These are phyloP conservation scores for Candida qinlingensis DNA, from an alignment of 805 yeast genomes.

Conservation along the genomic window DNA sequence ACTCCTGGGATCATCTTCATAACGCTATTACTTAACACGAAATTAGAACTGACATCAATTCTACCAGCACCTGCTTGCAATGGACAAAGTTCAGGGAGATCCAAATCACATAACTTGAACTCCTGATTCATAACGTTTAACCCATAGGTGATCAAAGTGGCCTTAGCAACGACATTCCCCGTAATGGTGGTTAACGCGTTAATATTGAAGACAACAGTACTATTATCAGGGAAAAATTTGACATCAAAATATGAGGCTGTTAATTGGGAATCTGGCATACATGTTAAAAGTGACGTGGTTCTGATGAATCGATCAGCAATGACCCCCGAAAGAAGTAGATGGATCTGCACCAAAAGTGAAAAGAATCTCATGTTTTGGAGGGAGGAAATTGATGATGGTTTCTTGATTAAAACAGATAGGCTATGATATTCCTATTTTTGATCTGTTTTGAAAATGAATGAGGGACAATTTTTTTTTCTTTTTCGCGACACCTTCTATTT, in stretches of 20 bases:
- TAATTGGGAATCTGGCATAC: constrained; percentile 86
- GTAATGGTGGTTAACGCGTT: constrained; percentile 75
- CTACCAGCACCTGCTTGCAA: constrained; percentile 83
- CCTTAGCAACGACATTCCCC: constrained; percentile 58
- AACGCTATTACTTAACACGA: constrained; percentile 37
- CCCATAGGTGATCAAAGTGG: constrained; percentile 76
- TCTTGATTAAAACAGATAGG: background rate
- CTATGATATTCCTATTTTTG: too few species aligned
- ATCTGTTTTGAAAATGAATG: too few species aligned
- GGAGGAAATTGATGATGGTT: background rate
- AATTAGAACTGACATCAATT: constrained; percentile 58
- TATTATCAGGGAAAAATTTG: constrained; percentile 59
- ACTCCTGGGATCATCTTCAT: constrained; percentile 63
- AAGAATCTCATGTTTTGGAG: constrained; percentile 9
- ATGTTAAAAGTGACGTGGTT: constrained; percentile 75
- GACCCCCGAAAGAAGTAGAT: constrained; percentile 8
- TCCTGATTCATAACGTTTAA: constrained; percentile 50
- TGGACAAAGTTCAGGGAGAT: constrained; percentile 67
- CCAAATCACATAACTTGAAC: constrained; percentile 61
- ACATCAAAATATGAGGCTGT: constrained; percentile 83
- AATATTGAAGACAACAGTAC: constrained; percentile 58
- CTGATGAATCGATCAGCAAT: constrained; percentile 26
- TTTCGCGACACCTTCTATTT: too few species aligned
- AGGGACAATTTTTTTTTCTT: too few species aligned
- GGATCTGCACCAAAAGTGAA: constrained; percentile 3